Evolutionary conservation across 345 rosid species (phyloP).

Genomic region (Ricinus communis): DNA sequence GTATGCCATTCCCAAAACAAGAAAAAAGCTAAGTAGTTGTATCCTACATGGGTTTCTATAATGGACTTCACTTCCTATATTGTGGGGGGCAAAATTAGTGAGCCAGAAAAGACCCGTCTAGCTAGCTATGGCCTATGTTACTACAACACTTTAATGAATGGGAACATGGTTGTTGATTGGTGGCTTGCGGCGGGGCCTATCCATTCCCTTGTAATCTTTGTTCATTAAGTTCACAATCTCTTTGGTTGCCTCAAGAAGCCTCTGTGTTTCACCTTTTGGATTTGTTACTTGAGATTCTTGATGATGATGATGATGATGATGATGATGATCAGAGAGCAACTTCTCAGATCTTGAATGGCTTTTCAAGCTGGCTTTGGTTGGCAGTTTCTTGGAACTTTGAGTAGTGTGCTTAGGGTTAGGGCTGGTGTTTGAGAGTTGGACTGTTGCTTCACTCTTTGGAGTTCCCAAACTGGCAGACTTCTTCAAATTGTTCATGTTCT

Average conservation of each 20-base stretch:
- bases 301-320: too few species aligned
- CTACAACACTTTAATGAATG: slow-evolving; percentile 23
- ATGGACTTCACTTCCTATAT: slow-evolving; percentile 4
- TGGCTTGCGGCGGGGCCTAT: slow-evolving; percentile 41
- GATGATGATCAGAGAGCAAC: neutral
- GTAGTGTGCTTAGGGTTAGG: neutral
- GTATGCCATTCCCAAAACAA: neutral
- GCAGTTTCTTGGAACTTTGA: slow-evolving; percentile 25
- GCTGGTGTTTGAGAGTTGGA: slow-evolving; percentile 11
- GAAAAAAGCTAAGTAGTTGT: neutral
- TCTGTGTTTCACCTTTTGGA: slow-evolving; percentile 27
- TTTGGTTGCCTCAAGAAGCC: slow-evolving; percentile 31
- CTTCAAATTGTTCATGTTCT: slow-evolving; percentile 10
- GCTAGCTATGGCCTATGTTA: neutral
- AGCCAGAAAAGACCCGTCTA: slow-evolving; percentile 2
- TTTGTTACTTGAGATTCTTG: neutral
- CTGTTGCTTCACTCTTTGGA: slow-evolving; percentile 19
- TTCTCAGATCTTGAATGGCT: slow-evolving; percentile 7
- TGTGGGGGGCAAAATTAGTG: slow-evolving; percentile 1
- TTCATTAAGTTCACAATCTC: slow-evolving; percentile 39
- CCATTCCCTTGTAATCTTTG: slow-evolving; percentile 37
- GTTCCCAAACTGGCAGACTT: slow-evolving; percentile 16
- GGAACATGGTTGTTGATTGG: slow-evolving; percentile 50
- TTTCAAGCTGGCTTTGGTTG: slow-evolving; percentile 18
- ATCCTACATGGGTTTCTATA: slow-evolving; percentile 2